Evolutionary conservation across 1,139 yeast genomes (phyloP).

Genomic region (Candida sp.): DNA sequence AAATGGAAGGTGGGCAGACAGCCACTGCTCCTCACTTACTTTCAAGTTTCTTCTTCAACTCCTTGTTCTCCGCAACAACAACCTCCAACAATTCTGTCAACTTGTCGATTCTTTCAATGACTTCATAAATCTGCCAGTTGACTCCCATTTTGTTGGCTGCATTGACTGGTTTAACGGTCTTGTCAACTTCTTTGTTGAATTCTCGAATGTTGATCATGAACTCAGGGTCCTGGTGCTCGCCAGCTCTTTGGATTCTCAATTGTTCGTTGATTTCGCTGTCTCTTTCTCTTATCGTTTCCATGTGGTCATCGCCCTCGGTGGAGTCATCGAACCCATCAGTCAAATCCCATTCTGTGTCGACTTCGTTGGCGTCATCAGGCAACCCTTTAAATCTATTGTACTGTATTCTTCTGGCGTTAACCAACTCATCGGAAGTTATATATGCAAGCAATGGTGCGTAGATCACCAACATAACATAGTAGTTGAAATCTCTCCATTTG

Average conservation of each 20-base stretch:
- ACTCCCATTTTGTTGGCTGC: slow-evolving; percentile 60
- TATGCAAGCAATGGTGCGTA: slow-evolving; percentile 71
- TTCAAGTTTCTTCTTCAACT: slow-evolving; percentile 25
- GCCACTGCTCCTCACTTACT: slow-evolving; percentile 4
- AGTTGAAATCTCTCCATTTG: slow-evolving; percentile 42
- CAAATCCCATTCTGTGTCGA: slow-evolving; percentile 82
- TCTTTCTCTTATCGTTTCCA: slow-evolving; percentile 41
- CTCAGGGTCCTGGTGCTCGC: slow-evolving; percentile 76
- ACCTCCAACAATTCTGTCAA: slow-evolving; percentile 45
- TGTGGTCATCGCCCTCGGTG: slow-evolving; percentile 18
- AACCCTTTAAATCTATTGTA: slow-evolving; percentile 71
- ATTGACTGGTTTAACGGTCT: slow-evolving; percentile 59
- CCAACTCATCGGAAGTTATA: slow-evolving; percentile 66
- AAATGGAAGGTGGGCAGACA: too few species aligned
- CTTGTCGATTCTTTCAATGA: slow-evolving; percentile 53
- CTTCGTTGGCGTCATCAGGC: slow-evolving; percentile 79
- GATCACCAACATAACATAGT: slow-evolving; percentile 61
- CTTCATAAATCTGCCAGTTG: slow-evolving; percentile 67
- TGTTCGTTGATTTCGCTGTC: slow-evolving; percentile 41
- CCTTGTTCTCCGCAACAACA: slow-evolving; percentile 47
- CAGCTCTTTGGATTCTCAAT: slow-evolving; percentile 55
- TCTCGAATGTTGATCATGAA: slow-evolving; percentile 52
- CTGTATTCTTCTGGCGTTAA: slow-evolving; percentile 68
- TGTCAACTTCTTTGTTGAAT: slow-evolving; percentile 54
- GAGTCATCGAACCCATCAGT: slow-evolving; percentile 72